Conservation (phyloP, 495 filamentous ascomycete genomes). For the Glutinoglossum americanum region DNA sequence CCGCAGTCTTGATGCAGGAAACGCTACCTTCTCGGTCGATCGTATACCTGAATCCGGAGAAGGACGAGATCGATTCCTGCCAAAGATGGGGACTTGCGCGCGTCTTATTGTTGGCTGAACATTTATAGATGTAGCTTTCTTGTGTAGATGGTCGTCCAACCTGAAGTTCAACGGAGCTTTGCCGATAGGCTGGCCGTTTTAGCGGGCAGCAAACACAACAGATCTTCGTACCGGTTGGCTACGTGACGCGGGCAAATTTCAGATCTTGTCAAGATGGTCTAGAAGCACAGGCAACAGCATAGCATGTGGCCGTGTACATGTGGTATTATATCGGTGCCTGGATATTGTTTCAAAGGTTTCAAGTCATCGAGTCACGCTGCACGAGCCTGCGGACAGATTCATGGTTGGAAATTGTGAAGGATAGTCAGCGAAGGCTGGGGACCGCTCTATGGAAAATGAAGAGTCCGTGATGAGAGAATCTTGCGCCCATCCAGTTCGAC, state of each 20-base stretch:
- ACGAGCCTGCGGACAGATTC: not conserved
- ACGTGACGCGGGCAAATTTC: not conserved
- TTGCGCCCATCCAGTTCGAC: not conserved
- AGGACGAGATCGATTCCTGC: not conserved
- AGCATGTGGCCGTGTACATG: not conserved
- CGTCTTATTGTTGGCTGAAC: not conserved
- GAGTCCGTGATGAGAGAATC: not conserved
- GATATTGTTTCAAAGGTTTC: not conserved
- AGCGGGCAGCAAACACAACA: not conserved
- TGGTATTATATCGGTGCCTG: not conserved
- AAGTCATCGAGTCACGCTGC: not conserved
- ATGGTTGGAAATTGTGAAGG: no score
- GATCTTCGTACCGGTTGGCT: not conserved
- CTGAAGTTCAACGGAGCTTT: not conserved
- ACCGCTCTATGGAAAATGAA: not conserved
- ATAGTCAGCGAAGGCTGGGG: no score
- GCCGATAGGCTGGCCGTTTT: not conserved
- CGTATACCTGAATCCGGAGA: not conserved
- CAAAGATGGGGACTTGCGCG: not conserved
- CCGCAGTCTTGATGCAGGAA: not conserved
- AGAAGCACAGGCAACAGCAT: not conserved
- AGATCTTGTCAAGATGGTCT: not conserved
- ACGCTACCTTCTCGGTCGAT: not conserved
- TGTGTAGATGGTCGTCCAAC: not conserved
- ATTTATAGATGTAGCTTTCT: not conserved